phyloP scores from a whole-genome alignment of 2,329 filamentous ascomycete species.

The Xylariaceae sp. region DNA sequence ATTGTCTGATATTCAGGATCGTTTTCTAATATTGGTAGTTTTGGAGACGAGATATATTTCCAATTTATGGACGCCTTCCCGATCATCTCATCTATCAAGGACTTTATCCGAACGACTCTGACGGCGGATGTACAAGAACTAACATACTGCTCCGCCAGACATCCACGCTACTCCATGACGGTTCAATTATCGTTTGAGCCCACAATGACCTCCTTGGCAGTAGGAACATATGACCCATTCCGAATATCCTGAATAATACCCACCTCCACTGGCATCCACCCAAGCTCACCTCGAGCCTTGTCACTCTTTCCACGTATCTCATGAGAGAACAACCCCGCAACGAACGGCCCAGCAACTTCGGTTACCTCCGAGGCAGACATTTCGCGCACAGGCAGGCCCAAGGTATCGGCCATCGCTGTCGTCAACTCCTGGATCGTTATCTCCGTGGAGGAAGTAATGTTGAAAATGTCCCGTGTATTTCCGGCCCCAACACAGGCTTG shows the following conservation, averaged over 20 bases:
- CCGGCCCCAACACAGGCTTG: slow-evolving; percentile 22
- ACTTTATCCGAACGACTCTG: background rate
- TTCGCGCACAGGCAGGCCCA: slow-evolving; percentile 9
- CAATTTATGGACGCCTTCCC: background rate
- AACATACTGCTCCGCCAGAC: background rate
- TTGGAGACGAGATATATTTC: background rate
- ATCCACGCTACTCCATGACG: background rate
- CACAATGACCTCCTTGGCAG: slow-evolving; percentile 10
- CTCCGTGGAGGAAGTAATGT: slow-evolving; percentile 30
- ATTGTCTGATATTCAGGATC: slow-evolving; percentile 36
- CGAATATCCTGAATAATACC: slow-evolving; percentile 16
- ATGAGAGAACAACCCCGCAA: slow-evolving; percentile 7
- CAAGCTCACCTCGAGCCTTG: slow-evolving; percentile 14
- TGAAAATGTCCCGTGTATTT: slow-evolving; percentile 34
- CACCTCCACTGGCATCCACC: slow-evolving; percentile 11
- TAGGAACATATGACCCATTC: slow-evolving; percentile 14
- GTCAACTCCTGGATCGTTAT: slow-evolving; percentile 29
- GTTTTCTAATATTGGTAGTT: background rate
- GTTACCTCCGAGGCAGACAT: slow-evolving; percentile 20
- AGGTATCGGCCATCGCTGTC: slow-evolving; percentile 10
- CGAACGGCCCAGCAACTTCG: slow-evolving; percentile 7
- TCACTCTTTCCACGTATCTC: slow-evolving; percentile 11
- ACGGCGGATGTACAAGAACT: background rate
- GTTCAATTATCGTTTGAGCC: background rate
- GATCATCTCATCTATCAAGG: background rate